Percentiles rank a stretch among this genome's conserved stretches.
Conservation (phyloP, 768 basidiomycete genomes). For the Strobilomyces confusus region DNA sequence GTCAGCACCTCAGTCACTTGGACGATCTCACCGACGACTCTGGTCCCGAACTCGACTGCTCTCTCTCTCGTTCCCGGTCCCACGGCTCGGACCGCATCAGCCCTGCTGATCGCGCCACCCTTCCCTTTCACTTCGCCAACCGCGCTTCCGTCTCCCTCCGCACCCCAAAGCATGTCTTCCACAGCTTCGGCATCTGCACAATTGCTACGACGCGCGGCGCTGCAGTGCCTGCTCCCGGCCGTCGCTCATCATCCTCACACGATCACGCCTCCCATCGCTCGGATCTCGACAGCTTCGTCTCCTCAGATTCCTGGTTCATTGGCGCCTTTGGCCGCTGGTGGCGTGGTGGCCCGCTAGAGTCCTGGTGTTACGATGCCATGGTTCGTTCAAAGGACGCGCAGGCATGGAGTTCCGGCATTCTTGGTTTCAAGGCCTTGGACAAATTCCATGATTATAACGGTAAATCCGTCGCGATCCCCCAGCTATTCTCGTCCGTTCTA, state of each 20-base stretch:
- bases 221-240: conserved; percentile 49
- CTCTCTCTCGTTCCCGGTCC: conserved; percentile 25
- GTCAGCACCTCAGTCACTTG: conserved; percentile 85
- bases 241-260: conserved; percentile 38
- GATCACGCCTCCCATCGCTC: conserved; percentile 25
- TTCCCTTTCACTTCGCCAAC: conserved; percentile 79
- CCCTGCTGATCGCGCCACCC: conserved; percentile 26
- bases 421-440: conserved; percentile 72
- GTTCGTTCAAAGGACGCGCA: conserved; percentile 63
- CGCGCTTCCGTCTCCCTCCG: conserved; percentile 89
- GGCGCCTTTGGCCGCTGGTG: conserved; percentile 93
- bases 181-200: conserved; percentile 83
- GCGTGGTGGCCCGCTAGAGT: conserved; percentile 75
- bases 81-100: conserved; percentile 19
- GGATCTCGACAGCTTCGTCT: conserved; percentile 42
- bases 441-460: conserved; percentile 65
- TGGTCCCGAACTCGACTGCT: conserved; percentile 29
- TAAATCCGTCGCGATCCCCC: conserved; percentile 29
- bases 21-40: conserved; percentile 63
- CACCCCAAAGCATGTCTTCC: conserved; percentile 86
- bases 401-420: conserved; percentile 72
- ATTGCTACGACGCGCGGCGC: conserved; percentile 51
- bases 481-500: background rate
- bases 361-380: conserved; percentile 73
- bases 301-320: conserved; percentile 83